phyloP scores from a whole-genome alignment of 108 stramenopile species.

The Nannochloropsis gaditana region DNA sequence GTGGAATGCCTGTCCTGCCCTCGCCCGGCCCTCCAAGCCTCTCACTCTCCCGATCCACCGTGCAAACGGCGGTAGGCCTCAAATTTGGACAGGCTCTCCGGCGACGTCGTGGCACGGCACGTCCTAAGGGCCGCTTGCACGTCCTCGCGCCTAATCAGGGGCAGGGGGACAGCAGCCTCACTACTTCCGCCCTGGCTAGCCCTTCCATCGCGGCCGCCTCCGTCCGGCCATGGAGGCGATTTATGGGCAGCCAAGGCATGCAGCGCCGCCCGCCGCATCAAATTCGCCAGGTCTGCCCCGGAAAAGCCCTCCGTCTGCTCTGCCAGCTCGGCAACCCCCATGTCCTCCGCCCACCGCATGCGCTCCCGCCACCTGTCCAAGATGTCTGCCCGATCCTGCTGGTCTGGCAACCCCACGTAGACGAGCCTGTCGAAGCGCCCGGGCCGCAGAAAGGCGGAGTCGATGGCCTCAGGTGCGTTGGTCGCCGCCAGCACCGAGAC shows the following conservation, averaged over 20 bases:
- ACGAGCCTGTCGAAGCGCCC: constrained; percentile 38
- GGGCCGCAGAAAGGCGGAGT: constrained; percentile 38
- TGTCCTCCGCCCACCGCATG: background rate
- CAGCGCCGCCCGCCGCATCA: constrained; percentile 9
- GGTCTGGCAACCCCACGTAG: background rate
- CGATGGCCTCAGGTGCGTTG: constrained; percentile 39
- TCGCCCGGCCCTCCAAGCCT: background rate
- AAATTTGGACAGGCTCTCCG: background rate
- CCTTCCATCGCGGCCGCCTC: background rate
- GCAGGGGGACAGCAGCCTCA: background rate
- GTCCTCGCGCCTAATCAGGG: background rate
- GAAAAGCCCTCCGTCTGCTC: background rate
- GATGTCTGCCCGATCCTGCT: background rate
- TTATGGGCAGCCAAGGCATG: background rate
- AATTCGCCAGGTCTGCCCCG: constrained; percentile 12
- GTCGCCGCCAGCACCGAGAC: constrained; percentile 44
- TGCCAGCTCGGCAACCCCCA: background rate
- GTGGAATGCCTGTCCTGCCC: no score
- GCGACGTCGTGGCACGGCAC: background rate
- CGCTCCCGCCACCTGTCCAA: background rate
- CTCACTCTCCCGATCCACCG: background rate
- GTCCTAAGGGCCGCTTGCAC: background rate
- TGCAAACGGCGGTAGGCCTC: background rate
- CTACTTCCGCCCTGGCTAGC: background rate
- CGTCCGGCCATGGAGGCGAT: no score